These are phyloP conservation scores for Tricholoma sp. DNA, from an alignment of 768 basidiomycete species.

Conservation along the genomic window DNA sequence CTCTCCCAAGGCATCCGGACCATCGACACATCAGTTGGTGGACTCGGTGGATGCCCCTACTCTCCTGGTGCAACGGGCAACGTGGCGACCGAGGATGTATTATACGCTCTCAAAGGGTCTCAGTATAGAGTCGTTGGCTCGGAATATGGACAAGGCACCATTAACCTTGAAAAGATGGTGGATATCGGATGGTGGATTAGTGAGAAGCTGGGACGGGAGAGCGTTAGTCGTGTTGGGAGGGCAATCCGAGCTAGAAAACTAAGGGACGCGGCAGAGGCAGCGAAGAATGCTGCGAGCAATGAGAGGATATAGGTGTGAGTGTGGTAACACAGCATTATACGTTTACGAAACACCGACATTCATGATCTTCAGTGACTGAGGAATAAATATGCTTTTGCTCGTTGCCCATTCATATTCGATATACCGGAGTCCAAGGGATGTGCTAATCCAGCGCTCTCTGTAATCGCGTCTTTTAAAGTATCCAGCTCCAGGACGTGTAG, in stretches of 20 bases:
- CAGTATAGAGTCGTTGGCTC: conserved; percentile 49
- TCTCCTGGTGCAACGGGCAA: conserved; percentile 96
- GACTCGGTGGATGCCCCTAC: conserved; percentile 93
- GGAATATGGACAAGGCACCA: conserved; percentile 28
- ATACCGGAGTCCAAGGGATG: no score
- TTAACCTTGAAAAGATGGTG: conserved; percentile 64
- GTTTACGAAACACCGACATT: neutral
- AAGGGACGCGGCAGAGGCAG: neutral
- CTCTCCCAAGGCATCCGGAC: conserved; percentile 73
- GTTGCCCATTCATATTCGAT: no score
- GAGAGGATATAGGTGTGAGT: neutral
- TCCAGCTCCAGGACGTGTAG: no score
- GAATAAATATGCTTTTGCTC: no score
- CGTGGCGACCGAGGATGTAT: conserved; percentile 88
- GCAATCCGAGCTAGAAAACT: conserved; percentile 48
- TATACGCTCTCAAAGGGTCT: conserved; percentile 74
- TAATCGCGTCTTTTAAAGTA: no score
- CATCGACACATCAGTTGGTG: conserved; percentile 80
- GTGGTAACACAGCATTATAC: neutral
- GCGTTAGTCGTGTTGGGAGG: conserved; percentile 71
- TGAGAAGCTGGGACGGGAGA: conserved; percentile 56
- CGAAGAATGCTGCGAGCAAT: neutral
- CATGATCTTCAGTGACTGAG: no score
- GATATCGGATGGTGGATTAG: conserved; percentile 85
- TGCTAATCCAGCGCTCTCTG: no score